phyloP scores from a whole-genome alignment of 306 rosid genomes.

The Abrus pulchellus region DNA sequence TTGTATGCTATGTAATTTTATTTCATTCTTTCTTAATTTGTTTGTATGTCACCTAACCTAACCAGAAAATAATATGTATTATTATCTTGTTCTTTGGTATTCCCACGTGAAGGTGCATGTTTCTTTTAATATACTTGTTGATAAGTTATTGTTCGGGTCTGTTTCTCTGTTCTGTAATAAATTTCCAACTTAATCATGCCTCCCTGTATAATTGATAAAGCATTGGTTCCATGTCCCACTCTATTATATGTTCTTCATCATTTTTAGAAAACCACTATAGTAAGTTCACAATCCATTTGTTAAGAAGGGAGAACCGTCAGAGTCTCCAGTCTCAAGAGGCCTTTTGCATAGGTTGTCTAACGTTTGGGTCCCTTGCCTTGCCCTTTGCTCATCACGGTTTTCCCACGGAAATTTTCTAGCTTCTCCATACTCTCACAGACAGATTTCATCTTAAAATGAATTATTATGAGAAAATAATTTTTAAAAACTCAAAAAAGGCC shows the following conservation, averaged over 20 bases:
- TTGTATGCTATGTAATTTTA: not conserved
- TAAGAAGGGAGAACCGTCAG: not conserved
- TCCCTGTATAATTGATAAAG: slow-evolving; percentile 25
- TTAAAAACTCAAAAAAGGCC: not conserved
- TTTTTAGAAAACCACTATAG: not conserved
- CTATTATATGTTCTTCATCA: slow-evolving; percentile 3
- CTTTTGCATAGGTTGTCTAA: slow-evolving; percentile 1
- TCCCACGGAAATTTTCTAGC: not conserved
- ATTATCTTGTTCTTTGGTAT: slow-evolving; percentile 29
- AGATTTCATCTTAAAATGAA: not conserved
- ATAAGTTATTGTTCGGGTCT: slow-evolving; percentile 41
- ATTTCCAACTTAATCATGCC: slow-evolving; percentile 20
- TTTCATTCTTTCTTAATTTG: slow-evolving; percentile 39
- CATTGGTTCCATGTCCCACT: slow-evolving; percentile 34
- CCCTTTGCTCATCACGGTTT: not conserved
- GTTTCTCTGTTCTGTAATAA: slow-evolving; percentile 43
- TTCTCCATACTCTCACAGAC: not conserved
- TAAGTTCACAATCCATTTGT: not conserved
- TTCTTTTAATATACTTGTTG: slow-evolving; percentile 46
- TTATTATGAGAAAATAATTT: not conserved
- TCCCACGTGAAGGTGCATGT: slow-evolving; percentile 46
- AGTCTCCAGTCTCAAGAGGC: not conserved
- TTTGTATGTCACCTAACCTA: slow-evolving; percentile 52
- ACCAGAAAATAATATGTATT: slow-evolving; percentile 49
- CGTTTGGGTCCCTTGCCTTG: slow-evolving; percentile 4